These are phyloP conservation scores for Irpex rosettiformis DNA, from an alignment of 1,284 basidiomycete genomes.

Conservation along the genomic window DNA sequence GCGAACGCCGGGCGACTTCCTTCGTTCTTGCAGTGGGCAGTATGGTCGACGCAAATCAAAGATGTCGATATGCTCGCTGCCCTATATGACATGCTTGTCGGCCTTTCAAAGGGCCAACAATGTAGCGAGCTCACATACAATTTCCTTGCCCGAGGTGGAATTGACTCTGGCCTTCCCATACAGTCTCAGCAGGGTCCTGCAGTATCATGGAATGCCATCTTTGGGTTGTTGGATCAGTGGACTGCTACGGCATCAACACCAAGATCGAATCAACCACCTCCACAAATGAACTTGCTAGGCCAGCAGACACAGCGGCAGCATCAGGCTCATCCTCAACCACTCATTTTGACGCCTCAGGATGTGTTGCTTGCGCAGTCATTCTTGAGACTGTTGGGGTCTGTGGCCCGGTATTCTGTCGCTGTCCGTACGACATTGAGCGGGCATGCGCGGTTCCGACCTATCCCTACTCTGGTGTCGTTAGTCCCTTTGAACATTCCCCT, in stretches of 20 bases:
- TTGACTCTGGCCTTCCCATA: constrained; percentile 46
- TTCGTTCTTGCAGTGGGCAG: constrained; percentile 83
- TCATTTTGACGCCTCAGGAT: constrained; percentile 61
- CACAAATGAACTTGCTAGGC: constrained; percentile 19
- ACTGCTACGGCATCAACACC: constrained; percentile 29
- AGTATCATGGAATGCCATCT: constrained; percentile 49
- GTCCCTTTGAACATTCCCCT: constrained; percentile 80
- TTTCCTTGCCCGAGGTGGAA: constrained; percentile 69
- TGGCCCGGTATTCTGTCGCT: constrained; percentile 75
- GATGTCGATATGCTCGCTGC: constrained; percentile 74
- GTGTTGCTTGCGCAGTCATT: constrained; percentile 79
- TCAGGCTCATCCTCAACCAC: constrained; percentile 31
- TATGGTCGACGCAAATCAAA: constrained; percentile 77
- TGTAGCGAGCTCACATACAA: constrained; percentile 86
- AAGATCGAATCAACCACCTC: constrained; percentile 23
- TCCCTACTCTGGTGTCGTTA: constrained; percentile 76
- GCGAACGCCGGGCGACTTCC: constrained; percentile 63
- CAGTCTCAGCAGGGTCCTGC: constrained; percentile 29
- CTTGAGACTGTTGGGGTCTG: constrained; percentile 76
- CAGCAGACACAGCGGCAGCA: constrained; percentile 32
- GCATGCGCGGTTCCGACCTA: constrained; percentile 76
- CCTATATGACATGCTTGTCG: constrained; percentile 84
- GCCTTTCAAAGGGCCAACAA: constrained; percentile 80
- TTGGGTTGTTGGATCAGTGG: constrained; percentile 54
- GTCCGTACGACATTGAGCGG: constrained; percentile 79